A percentile compares a stretch with the other conserved stretches of the same genome.
phyloP scores from a whole-genome alignment of 345 rosid species.

The Lumnitzera littorea region DNA sequence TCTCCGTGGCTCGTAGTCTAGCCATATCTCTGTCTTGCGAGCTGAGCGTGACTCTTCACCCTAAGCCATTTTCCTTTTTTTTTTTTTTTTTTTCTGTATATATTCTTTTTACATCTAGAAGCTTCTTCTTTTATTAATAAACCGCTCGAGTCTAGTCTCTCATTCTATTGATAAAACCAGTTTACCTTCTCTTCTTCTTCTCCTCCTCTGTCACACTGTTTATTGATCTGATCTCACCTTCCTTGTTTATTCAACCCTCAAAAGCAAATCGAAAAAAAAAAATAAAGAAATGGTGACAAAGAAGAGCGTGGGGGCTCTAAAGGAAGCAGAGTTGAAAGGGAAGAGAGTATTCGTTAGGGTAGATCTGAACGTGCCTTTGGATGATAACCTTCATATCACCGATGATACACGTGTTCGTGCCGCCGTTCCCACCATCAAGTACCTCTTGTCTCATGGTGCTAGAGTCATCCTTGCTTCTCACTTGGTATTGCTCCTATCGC shows the following conservation, averaged over 20 bases:
- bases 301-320: conserved; percentile 42
- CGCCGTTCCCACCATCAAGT: conserved; percentile 54
- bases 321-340: conserved; percentile 57
- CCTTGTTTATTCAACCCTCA: too few species aligned
- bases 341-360: conserved; percentile 59
- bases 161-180: too few species aligned
- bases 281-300: conserved; percentile 33
- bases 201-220: neutral
- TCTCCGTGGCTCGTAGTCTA: too few species aligned
- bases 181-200: neutral
- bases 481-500: conserved; percentile 21
- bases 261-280: neutral
- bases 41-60: too few species aligned
- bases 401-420: conserved; percentile 49
- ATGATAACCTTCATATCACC: conserved; percentile 39
- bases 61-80: too few species aligned
- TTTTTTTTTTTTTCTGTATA: too few species aligned
- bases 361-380: conserved; percentile 54
- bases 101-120: too few species aligned
- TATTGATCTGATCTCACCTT: too few species aligned
- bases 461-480: conserved; percentile 40
- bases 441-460: conserved; percentile 32
- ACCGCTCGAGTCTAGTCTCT: too few species aligned
- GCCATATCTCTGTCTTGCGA: too few species aligned
- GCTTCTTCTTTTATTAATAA: too few species aligned